Conservation (phyloP, 768 basidiomycete genomes). For the Clitopilus passeckerianus region DNA sequence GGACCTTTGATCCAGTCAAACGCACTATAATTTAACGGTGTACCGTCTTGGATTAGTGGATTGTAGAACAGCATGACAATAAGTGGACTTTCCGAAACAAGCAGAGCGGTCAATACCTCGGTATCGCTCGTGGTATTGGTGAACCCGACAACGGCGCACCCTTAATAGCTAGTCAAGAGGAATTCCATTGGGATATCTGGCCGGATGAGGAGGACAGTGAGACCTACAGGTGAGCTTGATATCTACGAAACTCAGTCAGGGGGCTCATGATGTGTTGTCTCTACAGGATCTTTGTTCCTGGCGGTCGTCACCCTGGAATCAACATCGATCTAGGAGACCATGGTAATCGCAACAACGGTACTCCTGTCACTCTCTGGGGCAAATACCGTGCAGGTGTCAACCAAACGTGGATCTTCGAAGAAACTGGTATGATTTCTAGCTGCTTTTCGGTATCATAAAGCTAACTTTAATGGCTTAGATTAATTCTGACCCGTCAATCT, state of each 20-base stretch:
- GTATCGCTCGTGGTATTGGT: slow-evolving; percentile 2
- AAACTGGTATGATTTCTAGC: background rate
- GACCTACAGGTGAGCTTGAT: slow-evolving; percentile 15
- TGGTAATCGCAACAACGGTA: slow-evolving; percentile 36
- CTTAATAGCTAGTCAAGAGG: slow-evolving; percentile 9
- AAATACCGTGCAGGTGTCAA: slow-evolving; percentile 29
- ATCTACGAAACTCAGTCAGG: background rate
- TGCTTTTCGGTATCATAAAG: too few species aligned
- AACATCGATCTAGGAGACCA: slow-evolving; percentile 37
- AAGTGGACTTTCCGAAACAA: slow-evolving; percentile 15
- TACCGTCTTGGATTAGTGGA: slow-evolving; percentile 11
- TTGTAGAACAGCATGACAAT: slow-evolving; percentile 5
- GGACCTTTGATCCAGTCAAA: background rate
- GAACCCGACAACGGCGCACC: slow-evolving; percentile 4
- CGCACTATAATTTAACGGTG: background rate
- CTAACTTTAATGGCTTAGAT: too few species aligned
- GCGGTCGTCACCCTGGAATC: slow-evolving; percentile 15
- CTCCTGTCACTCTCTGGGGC: slow-evolving; percentile 33
- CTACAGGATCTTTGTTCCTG: slow-evolving; percentile 30
- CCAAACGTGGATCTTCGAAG: slow-evolving; percentile 36
- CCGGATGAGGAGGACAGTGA: slow-evolving; percentile 9
- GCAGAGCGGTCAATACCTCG: slow-evolving; percentile 12
- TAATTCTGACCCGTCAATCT: background rate
- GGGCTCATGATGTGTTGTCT: background rate
- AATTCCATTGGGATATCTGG: slow-evolving; percentile 16